phyloP scores from a whole-genome alignment of 495 filamentous ascomycete genomes.

The Tuber magnatum region DNA sequence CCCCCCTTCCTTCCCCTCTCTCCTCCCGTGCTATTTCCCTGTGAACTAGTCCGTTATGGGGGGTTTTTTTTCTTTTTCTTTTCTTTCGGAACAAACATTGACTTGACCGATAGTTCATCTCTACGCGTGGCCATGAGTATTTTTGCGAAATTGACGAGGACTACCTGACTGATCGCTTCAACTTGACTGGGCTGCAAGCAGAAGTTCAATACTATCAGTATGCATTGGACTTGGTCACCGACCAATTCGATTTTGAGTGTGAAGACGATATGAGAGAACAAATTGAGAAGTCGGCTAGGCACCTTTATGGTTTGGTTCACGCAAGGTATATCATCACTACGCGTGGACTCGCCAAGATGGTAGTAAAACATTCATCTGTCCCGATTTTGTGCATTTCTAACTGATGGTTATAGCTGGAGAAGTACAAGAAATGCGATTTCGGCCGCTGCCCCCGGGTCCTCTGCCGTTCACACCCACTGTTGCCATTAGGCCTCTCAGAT shows the following conservation, averaged over 20 bases:
- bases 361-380: constrained; percentile 44
- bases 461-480: constrained; percentile 81
- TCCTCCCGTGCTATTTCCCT: constrained; percentile 14
- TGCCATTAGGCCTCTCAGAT: constrained; percentile 90
- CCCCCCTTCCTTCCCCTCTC: constrained; percentile 11
- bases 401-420: constrained; percentile 64
- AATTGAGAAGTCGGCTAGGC: constrained; percentile 94
- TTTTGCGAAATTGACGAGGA: constrained; percentile 99
- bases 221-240: constrained; percentile 97
- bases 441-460: constrained; percentile 95
- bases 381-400: constrained; percentile 10
- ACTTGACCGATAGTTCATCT: constrained; percentile 72
- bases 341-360: constrained; percentile 90
- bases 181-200: constrained; percentile 91
- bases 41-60: constrained; percentile 9
- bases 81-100: constrained; percentile 26
- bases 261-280: constrained; percentile 96
- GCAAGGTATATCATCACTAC: constrained; percentile 97
- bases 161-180: constrained; percentile 96
- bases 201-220: constrained; percentile 99
- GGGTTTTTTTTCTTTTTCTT: background rate
- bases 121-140: constrained; percentile 95
- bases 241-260: constrained; percentile 97
- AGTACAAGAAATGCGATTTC: constrained; percentile 97
- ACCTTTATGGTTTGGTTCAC: constrained; percentile 93